Evolutionary conservation across 306 rosid species (phyloP).

Genomic region (Dalbergia cochinchinensis): DNA sequence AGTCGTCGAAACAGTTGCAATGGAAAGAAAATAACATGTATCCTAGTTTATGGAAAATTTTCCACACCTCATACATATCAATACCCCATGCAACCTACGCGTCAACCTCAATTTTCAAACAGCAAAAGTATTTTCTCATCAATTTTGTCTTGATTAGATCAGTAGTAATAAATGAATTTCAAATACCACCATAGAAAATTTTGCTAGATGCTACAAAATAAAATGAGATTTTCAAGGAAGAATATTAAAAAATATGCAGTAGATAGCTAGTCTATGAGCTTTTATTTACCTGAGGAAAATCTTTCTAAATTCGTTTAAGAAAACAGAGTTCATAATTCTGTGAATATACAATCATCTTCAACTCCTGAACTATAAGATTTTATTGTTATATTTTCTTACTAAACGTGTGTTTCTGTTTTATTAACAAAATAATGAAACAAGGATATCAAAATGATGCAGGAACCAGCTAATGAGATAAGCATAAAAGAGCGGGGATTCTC

Average conservation of each 20-base stretch:
- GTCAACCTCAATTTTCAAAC: too few species aligned
- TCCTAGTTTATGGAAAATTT: conserved; percentile 8
- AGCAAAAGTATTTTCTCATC: too few species aligned
- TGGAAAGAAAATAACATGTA: not conserved
- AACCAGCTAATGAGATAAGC: not conserved
- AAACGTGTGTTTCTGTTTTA: not conserved
- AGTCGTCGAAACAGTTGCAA: conserved; percentile 3
- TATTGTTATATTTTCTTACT: not conserved
- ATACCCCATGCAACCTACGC: too few species aligned
- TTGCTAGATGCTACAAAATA: too few species aligned
- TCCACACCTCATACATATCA: not conserved
- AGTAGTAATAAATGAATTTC: too few species aligned
- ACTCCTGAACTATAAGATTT: not conserved
- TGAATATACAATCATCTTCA: conserved; percentile 19
- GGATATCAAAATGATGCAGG: too few species aligned
- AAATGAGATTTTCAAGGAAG: too few species aligned
- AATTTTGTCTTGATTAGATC: too few species aligned
- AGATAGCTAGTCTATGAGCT: too few species aligned
- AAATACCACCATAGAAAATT: too few species aligned
- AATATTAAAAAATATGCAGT: too few species aligned
- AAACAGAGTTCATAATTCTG: not conserved
- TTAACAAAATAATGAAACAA: not conserved
- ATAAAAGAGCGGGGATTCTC: not conserved
- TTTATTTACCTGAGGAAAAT: too few species aligned
- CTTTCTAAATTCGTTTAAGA: not conserved